phyloP scores from a whole-genome alignment of 805 yeast species.

The Allodekkera sacchari region DNA sequence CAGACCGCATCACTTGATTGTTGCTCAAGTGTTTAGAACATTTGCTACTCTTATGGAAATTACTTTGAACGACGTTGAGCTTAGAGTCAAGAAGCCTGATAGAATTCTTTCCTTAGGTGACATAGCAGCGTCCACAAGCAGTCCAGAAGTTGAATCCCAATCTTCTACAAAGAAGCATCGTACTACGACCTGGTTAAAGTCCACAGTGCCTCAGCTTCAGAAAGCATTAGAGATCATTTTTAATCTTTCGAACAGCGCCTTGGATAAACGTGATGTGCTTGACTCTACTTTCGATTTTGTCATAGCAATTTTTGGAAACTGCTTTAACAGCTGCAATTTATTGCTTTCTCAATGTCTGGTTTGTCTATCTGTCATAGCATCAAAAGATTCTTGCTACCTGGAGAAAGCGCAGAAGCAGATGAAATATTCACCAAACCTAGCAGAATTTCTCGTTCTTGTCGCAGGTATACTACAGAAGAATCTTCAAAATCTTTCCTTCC shows the following conservation, averaged over 20 bases:
- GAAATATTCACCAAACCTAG: too few relatives aligned
- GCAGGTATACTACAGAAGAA: slow-evolving; percentile 7
- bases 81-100: slow-evolving; percentile 16
- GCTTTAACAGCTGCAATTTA: slow-evolving; percentile 27
- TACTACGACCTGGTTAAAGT: slow-evolving; percentile 46
- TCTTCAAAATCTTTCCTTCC: slow-evolving; percentile 11
- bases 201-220: slow-evolving; percentile 41
- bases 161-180: slow-evolving; percentile 24
- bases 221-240: slow-evolving; percentile 33
- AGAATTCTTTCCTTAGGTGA: slow-evolving; percentile 9
- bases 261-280: slow-evolving; percentile 26
- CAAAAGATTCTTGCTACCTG: slow-evolving; percentile 9
- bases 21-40: slow-evolving; percentile 22
- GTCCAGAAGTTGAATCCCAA: slow-evolving; percentile 1
- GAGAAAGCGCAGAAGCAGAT: too few relatives aligned
- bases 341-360: slow-evolving; percentile 30
- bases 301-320: slow-evolving; percentile 21
- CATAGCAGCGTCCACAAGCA: slow-evolving; percentile 3
- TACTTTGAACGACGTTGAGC: slow-evolving; percentile 35
- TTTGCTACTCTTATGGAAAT: slow-evolving; percentile 22
- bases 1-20: slow-evolving; percentile 30
- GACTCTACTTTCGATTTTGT: slow-evolving; percentile 24
- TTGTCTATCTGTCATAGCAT: slow-evolving; percentile 14
- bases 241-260: slow-evolving; percentile 9
- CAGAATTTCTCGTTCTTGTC: slow-evolving; percentile 2